phyloP scores from a whole-genome alignment of 495 filamentous ascomycete genomes.

The Bryoglossum gracile region DNA sequence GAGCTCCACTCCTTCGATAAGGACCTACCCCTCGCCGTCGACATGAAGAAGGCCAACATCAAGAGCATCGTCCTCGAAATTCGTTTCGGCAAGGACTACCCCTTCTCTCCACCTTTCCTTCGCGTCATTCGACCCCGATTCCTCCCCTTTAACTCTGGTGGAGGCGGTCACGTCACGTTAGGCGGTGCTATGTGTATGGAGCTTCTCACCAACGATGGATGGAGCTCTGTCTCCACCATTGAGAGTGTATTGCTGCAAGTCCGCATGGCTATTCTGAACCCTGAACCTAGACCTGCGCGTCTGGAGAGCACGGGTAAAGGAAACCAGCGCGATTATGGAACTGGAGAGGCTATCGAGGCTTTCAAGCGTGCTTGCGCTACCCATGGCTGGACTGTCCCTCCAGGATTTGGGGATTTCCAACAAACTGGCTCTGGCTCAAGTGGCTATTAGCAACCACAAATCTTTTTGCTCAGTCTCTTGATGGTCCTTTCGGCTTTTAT shows the following conservation, averaged over 20 bases:
- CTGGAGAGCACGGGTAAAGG: constrained; percentile 33
- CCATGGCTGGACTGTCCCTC: constrained; percentile 60
- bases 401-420: constrained; percentile 22
- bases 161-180: constrained; percentile 83
- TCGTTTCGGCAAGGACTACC: constrained; percentile 67
- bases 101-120: constrained; percentile 76
- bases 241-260: constrained; percentile 82
- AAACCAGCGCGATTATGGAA: constrained; percentile 46
- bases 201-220: constrained; percentile 76
- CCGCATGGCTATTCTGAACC: constrained; percentile 61
- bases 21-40: constrained; percentile 59
- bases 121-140: constrained; percentile 80
- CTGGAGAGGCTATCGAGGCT: constrained; percentile 65
- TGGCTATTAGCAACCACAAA: too few relatives aligned
- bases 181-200: constrained; percentile 93
- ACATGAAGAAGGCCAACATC: constrained; percentile 57
- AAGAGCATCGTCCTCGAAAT: constrained; percentile 73
- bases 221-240: constrained; percentile 64
- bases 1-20: constrained; percentile 79
- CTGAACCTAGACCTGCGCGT: constrained; percentile 66
- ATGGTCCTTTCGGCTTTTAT: too few relatives aligned
- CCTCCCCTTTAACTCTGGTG: constrained; percentile 58
- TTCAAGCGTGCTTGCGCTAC: constrained; percentile 56
- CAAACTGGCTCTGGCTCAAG: background rate
- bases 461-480: too few relatives aligned